Evolutionary conservation across 1,284 basidiomycete species (phyloP).

Genomic region (Singerocomus rubriflavus): DNA sequence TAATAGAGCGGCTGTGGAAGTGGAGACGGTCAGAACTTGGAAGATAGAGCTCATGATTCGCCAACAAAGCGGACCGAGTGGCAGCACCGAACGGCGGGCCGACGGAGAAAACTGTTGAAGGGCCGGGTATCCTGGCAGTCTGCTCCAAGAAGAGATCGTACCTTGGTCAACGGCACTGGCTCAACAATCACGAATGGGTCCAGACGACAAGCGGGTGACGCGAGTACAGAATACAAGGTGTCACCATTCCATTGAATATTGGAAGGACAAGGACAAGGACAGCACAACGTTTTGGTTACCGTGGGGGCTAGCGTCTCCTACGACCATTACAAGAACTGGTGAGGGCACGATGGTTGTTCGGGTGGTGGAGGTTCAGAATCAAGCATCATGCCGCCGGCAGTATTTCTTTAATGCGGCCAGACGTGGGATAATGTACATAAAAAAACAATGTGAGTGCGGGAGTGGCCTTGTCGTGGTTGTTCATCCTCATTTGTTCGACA

Average conservation of each 20-base stretch:
- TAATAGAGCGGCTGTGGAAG: slow-evolving; percentile 17
- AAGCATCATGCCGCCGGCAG: background rate
- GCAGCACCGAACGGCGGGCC: background rate
- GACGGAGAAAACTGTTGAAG: background rate
- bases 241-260: slow-evolving; percentile 5
- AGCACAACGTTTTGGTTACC: background rate
- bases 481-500: too few relatives aligned
- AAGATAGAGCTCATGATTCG: background rate
- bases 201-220: background rate
- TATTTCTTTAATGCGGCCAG: slow-evolving; percentile 4
- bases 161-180: background rate
- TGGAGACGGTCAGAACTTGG: background rate
- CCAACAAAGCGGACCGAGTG: background rate
- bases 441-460: background rate
- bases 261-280: background rate
- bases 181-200: background rate
- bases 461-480: too few relatives aligned
- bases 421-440: slow-evolving; percentile 12
- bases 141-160: slow-evolving; percentile 1
- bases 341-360: slow-evolving; percentile 1
- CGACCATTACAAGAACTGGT: background rate
- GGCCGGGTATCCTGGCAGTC: background rate
- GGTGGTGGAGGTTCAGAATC: slow-evolving; percentile 10
- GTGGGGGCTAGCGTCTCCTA: background rate
- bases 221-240: slow-evolving; percentile 18